phyloP scores from a whole-genome alignment of 176 grass and related monocot genomes.

The Poa annua region DNA sequence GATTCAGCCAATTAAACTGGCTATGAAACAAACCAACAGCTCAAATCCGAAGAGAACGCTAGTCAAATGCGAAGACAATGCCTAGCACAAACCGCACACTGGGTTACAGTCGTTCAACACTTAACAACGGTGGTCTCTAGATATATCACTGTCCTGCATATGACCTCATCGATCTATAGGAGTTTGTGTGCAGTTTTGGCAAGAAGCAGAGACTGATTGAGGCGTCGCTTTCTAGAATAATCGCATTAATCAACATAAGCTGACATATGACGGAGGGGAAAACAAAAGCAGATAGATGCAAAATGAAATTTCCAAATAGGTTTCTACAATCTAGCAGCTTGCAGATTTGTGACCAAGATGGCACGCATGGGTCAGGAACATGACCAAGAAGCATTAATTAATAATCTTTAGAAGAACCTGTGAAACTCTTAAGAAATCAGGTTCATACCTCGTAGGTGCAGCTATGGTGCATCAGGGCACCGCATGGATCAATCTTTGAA shows the following conservation, averaged over 20 bases:
- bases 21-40: slow-evolving; percentile 16
- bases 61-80: slow-evolving; percentile 37
- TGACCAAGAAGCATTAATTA: neutral
- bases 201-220: neutral
- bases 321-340: neutral
- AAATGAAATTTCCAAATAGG: neutral
- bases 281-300: neutral
- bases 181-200: neutral
- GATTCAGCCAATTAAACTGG: neutral
- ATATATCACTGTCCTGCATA: slow-evolving; percentile 24
- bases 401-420: neutral
- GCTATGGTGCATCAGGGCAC: neutral
- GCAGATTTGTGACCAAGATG: neutral
- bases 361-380: neutral
- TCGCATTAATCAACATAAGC: slow-evolving; percentile 1
- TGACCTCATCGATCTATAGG: neutral
- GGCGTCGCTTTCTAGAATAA: neutral
- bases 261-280: neutral
- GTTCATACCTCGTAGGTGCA: slow-evolving; percentile 23
- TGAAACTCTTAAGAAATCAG: slow-evolving; percentile 15
- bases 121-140: neutral
- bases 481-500: slow-evolving; percentile 56
- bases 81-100: neutral
- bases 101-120: neutral
- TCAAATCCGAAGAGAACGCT: neutral